Conservation (phyloP, 2,329 filamentous ascomycete genomes). For the Fusarium albosuccineum region DNA sequence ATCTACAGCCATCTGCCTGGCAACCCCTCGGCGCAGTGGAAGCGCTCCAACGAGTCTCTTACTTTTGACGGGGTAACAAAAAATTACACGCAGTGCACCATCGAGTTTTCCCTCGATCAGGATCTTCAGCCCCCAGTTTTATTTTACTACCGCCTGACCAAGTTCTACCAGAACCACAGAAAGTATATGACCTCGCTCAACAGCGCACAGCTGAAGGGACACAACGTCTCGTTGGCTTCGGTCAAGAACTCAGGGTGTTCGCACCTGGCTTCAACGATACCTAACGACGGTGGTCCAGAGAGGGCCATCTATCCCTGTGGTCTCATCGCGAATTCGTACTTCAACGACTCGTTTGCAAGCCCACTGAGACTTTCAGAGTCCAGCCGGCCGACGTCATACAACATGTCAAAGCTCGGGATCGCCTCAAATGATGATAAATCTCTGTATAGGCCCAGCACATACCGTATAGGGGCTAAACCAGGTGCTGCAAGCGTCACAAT, state of each 20-base stretch:
- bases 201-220: not conserved
- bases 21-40: not conserved
- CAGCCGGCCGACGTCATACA: not conserved
- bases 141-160: not conserved
- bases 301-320: not conserved
- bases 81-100: not conserved
- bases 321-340: not conserved
- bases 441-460: not conserved
- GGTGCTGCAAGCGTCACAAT: not conserved
- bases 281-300: not conserved
- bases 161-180: not conserved
- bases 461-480: not conserved
- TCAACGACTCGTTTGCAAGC: not conserved
- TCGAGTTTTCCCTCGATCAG: not conserved
- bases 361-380: not conserved
- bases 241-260: not conserved
- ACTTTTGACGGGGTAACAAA: not conserved
- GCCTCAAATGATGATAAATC: not conserved
- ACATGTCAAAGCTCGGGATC: not conserved
- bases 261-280: not conserved
- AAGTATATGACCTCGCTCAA: not conserved
- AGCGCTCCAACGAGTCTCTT: not conserved
- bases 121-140: not conserved
- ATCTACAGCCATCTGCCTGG: not conserved
- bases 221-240: not conserved